Conservation (phyloP, 2,329 filamentous ascomycete genomes). For the Pleurostoma richardsiae region DNA sequence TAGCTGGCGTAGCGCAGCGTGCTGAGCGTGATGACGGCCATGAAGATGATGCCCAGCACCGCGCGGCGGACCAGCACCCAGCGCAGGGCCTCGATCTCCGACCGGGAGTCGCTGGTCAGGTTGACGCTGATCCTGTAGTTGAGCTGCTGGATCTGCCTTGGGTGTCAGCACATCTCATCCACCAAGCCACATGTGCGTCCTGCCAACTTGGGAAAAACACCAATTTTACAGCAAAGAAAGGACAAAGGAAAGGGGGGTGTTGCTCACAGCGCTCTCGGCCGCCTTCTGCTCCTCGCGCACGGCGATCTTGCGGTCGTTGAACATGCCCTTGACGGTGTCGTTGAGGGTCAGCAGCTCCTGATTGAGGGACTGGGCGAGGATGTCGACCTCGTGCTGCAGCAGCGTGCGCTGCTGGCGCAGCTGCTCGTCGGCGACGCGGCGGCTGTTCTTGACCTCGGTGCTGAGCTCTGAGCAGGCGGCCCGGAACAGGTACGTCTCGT, state of each 20-base stretch:
- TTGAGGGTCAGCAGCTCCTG: constrained; percentile 79
- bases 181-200: no score
- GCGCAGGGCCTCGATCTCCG: constrained; percentile 83
- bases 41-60: constrained; percentile 60
- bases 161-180: constrained; percentile 8
- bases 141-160: constrained; percentile 73
- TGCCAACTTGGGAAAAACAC: no score
- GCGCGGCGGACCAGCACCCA: constrained; percentile 73
- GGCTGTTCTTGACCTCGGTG: constrained; percentile 77
- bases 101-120: constrained; percentile 85
- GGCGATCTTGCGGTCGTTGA: constrained; percentile 92
- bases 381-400: constrained; percentile 93
- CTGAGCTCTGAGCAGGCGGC: constrained; percentile 89
- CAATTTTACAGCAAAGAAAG: background rate
- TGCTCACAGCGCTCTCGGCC: constrained; percentile 70
- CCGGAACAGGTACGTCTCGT: constrained; percentile 89
- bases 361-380: constrained; percentile 74
- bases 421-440: constrained; percentile 72
- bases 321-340: constrained; percentile 91
- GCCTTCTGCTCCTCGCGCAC: constrained; percentile 82
- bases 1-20: constrained; percentile 58
- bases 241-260: background rate
- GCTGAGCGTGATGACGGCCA: constrained; percentile 56
- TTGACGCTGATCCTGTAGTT: constrained; percentile 94
- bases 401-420: constrained; percentile 79